A percentile compares a stretch with the other conserved stretches of the same genome.
These are phyloP conservation scores for Candida multigemmis DNA, from an alignment of 805 yeast genomes.

Conservation along the genomic window DNA sequence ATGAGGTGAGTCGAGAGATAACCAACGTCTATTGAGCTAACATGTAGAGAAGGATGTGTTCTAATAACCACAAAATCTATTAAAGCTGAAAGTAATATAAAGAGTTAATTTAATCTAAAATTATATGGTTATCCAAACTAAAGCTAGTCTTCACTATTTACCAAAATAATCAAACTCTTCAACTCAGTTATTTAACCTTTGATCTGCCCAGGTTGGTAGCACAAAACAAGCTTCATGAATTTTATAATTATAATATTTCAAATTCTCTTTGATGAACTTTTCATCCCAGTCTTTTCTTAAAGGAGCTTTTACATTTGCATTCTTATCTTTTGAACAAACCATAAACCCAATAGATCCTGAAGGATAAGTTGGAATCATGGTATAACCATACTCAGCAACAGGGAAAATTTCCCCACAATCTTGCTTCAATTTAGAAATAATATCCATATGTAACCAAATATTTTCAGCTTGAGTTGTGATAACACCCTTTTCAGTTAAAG, in stretches of 20 bases:
- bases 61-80: too few relatives aligned
- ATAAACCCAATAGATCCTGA: constrained; percentile 97
- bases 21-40: too few relatives aligned
- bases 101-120: too few relatives aligned
- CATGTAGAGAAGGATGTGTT: too few relatives aligned
- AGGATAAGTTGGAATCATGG: constrained; percentile 94
- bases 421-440: constrained; percentile 72
- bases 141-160: too few relatives aligned
- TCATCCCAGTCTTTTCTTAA: constrained; percentile 49
- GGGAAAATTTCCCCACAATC: constrained; percentile 85
- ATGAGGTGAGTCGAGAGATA: too few relatives aligned
- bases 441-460: constrained; percentile 84
- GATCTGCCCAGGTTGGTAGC: constrained; percentile 83
- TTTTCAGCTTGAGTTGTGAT: constrained; percentile 92
- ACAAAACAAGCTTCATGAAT: constrained; percentile 87
- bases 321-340: constrained; percentile 79
- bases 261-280: constrained; percentile 53
- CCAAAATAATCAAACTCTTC: too few relatives aligned
- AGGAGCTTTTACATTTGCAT: constrained; percentile 60
- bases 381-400: constrained; percentile 82
- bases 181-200: constrained; percentile 32
- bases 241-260: constrained; percentile 74
- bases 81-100: too few relatives aligned
- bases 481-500: constrained; percentile 90
- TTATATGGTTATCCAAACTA: too few relatives aligned